Conservation (phyloP, 306 rosid species). For the Prunus mongolica region DNA sequence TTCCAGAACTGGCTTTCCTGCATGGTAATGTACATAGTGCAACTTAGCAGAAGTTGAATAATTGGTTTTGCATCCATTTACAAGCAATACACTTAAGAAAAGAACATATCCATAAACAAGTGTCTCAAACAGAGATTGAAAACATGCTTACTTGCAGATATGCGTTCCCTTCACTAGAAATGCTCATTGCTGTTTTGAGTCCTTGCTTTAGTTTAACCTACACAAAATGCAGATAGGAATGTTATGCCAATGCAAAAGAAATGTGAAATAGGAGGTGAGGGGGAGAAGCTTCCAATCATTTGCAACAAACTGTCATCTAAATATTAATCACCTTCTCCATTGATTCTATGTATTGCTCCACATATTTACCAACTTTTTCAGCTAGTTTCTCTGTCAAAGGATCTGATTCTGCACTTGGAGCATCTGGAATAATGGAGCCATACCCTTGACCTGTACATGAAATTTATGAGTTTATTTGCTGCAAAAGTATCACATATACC, state of each 20-base stretch:
- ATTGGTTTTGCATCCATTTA: background rate
- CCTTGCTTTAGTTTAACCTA: constrained; percentile 97
- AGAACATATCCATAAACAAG: background rate
- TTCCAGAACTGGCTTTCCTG: constrained; percentile 91
- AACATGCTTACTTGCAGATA: constrained; percentile 72
- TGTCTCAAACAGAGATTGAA: background rate
- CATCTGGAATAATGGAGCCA: constrained; percentile 68
- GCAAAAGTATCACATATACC: background rate
- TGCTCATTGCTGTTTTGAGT: constrained; percentile 77
- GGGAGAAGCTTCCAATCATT: background rate
- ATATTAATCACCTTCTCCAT: constrained; percentile 80
- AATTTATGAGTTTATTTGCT: background rate
- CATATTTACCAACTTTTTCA: constrained; percentile 54
- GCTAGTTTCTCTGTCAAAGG: constrained; percentile 52
- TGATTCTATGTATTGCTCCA: constrained; percentile 77
- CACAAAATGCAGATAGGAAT: background rate
- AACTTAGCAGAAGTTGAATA: background rate
- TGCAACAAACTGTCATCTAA: background rate
- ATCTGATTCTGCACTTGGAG: constrained; percentile 48
- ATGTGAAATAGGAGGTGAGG: constrained; percentile 1
- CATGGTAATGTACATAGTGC: background rate
- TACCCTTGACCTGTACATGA: constrained; percentile 71
- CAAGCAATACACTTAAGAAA: background rate
- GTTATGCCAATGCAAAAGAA: background rate
- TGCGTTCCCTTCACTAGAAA: constrained; percentile 82